A percentile compares a stretch with the other conserved stretches of the same genome.
These are phyloP conservation scores for Trichoderma koningiopsis DNA, from an alignment of 2,329 filamentous ascomycete species.

Conservation along the genomic window DNA sequence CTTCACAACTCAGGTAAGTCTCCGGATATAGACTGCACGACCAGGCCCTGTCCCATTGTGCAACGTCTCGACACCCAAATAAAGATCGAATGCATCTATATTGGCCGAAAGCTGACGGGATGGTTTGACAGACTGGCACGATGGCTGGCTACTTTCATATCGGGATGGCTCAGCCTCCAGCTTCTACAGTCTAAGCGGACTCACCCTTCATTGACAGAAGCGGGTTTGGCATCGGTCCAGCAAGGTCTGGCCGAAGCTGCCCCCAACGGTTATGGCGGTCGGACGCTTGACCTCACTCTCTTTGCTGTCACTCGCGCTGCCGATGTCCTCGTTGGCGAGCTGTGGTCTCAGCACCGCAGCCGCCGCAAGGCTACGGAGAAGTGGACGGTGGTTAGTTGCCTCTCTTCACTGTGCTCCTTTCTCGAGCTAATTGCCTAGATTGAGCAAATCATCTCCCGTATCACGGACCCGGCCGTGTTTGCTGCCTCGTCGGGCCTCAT, in stretches of 20 bases:
- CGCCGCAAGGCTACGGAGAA: conserved; percentile 48
- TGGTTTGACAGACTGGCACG: conserved; percentile 50
- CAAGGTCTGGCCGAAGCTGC: conserved; percentile 32
- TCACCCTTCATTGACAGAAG: conserved; percentile 39
- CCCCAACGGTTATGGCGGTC: conserved; percentile 56
- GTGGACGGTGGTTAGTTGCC: conserved; percentile 50
- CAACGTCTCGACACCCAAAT: neutral
- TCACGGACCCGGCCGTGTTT: conserved; percentile 70
- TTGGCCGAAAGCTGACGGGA: conserved; percentile 16
- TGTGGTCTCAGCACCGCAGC: conserved; percentile 59
- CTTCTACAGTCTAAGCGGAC: conserved; percentile 60
- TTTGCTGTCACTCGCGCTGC: conserved; percentile 73
- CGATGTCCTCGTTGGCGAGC: conserved; percentile 67
- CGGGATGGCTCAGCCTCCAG: conserved; percentile 59
- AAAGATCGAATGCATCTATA: neutral
- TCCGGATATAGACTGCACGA: conserved; percentile 14
- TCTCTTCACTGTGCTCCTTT: conserved; percentile 13
- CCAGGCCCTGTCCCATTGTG: conserved; percentile 7
- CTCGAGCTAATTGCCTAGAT: conserved; percentile 31
- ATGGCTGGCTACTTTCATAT: conserved; percentile 61
- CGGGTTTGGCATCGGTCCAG: conserved; percentile 42
- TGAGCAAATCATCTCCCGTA: conserved; percentile 40
- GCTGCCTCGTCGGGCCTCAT: conserved; percentile 71
- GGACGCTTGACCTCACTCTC: conserved; percentile 80
- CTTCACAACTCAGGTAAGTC: conserved; percentile 35